A percentile compares a stretch with the other conserved stretches of the same genome.
phyloP scores from a whole-genome alignment of 768 basidiomycete species.

The Vararia minispora region DNA sequence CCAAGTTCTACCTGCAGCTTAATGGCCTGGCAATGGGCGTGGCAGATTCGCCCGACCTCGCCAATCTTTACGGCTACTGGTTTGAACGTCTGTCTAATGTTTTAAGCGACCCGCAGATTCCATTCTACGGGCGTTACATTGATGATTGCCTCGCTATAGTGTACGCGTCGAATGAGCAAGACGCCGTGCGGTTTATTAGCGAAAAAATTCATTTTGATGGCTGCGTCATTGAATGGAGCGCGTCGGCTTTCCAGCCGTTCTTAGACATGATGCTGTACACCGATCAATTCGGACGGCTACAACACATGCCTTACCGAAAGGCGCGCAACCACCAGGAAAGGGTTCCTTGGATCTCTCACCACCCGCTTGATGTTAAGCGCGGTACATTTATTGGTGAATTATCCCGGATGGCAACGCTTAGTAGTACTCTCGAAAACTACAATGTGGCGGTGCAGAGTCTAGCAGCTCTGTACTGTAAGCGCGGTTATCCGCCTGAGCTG shows the following conservation, averaged over 20 bases:
- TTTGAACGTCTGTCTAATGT: constrained; percentile 12
- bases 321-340: constrained; percentile 12
- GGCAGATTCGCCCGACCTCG: constrained; percentile 20
- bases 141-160: constrained; percentile 20
- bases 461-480: constrained; percentile 18
- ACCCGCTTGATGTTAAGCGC: constrained; percentile 7
- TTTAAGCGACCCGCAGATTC: constrained; percentile 7
- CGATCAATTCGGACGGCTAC: constrained; percentile 8
- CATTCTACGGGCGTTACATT: constrained; percentile 24
- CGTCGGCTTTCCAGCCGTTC: constrained; percentile 11
- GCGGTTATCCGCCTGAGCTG: constrained; percentile 21
- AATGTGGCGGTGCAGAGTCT: constrained; percentile 17
- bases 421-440: constrained; percentile 19
- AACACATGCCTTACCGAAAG: constrained; percentile 10
- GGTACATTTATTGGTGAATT: constrained; percentile 15
- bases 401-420: constrained; percentile 16
- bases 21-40: constrained; percentile 10
- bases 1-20: constrained; percentile 17
- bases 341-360: constrained; percentile 11
- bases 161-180: not conserved
- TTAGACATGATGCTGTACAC: constrained; percentile 21
- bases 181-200: not conserved
- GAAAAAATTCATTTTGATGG: constrained; percentile 7
- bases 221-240: constrained; percentile 10
- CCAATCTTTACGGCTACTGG: constrained; percentile 20